phyloP scores from a whole-genome alignment of 2,329 filamentous ascomycete genomes.

The Rhexocercosporidium sp. region DNA sequence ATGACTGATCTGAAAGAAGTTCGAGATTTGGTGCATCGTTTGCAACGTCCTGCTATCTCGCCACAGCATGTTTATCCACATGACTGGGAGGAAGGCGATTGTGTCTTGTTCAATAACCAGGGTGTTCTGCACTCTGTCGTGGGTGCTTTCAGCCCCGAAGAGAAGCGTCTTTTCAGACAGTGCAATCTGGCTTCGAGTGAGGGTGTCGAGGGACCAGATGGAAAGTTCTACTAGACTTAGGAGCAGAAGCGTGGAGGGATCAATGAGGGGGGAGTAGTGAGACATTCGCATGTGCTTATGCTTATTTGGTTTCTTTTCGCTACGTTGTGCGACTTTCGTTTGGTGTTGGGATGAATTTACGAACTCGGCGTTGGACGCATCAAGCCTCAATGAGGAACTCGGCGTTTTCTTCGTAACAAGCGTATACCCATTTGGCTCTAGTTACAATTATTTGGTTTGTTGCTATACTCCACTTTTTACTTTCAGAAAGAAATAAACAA shows the following conservation, averaged over 20 bases:
- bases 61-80: constrained; percentile 73
- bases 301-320: constrained; percentile 12
- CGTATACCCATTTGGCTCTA: constrained; percentile 42
- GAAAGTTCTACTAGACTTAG: constrained; percentile 38
- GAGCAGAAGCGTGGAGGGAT: not conserved
- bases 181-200: constrained; percentile 77
- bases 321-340: not conserved
- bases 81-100: constrained; percentile 78
- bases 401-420: constrained; percentile 43
- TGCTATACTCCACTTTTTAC: not conserved
- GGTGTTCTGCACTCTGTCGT: constrained; percentile 78
- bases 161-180: constrained; percentile 77
- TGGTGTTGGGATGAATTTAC: constrained; percentile 30
- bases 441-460: constrained; percentile 22
- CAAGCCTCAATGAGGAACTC: constrained; percentile 43
- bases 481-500: no score
- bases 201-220: constrained; percentile 42
- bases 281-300: constrained; percentile 16
- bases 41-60: constrained; percentile 76
- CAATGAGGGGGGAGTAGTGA: not conserved
- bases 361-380: constrained; percentile 44
- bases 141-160: constrained; percentile 73
- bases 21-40: constrained; percentile 70
- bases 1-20: constrained; percentile 72
- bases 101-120: constrained; percentile 80